Base-by-base conservation (phyloP, 257 asterid genomes). In the Salvia rosmarinus region DNA sequence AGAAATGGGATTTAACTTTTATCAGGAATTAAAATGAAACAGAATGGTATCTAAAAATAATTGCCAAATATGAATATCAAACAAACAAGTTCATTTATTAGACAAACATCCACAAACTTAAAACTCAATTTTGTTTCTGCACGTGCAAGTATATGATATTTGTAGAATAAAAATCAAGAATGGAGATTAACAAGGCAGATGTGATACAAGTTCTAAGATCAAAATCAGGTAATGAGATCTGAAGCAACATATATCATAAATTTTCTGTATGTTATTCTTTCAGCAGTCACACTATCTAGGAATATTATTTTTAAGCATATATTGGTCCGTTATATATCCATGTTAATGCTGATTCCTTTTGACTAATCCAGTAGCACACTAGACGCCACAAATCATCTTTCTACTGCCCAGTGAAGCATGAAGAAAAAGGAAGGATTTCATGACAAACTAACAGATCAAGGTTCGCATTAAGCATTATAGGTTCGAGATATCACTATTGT, bases 21-120 rank as follows among this genome's bases (percentile, higher is more conserved):
- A 65, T 70, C 23, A 37, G 50, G 65, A 58, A 68, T 46, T 40
- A 25, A 28, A 43, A 58, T 44, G 66, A 56, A 69, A 47, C 54
- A 62, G 20, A 70, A 67, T 34, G 44, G 42, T 43, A 61, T 25
- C 11, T 40, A 30, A 7, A 19, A 60, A 8, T 25, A 19, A 49
- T 40, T 7, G 37, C 43, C 28, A 54, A 49, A 9, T 46, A 17
- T 44, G 44, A 25, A 25, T 21, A 44, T 1, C 61, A 42, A 37
- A 37, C 9, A 54, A 30, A 30, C 58, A 51, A n/a, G n/a, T n/a
- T n/a, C n/a, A n/a, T 59, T 23, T 25, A 30, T 13, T 20, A 21
- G 28, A 37, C 43, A 61, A 49, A 28, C 63, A 60, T 49, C 1
- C 37, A 47, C 42, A 35, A 16, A 20, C 51, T 17, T 47, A 71